A percentile compares a stretch with the other conserved stretches of the same genome.
Conservation (phyloP, 176 grass and related monocot species). For the Hsuehochloa calcarea region DNA sequence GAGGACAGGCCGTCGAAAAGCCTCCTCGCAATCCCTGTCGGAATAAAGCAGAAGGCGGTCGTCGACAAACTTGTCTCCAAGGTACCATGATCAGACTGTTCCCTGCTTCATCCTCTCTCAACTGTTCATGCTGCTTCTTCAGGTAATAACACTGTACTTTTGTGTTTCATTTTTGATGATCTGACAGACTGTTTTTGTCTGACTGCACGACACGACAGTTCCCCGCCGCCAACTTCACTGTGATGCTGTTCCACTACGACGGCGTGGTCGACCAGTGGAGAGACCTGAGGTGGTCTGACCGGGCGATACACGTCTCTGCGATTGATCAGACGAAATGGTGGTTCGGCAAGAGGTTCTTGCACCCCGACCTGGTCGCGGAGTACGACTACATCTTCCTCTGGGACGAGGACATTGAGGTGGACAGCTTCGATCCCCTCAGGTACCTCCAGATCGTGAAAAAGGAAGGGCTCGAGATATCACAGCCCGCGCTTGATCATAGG, state of each 20-base stretch:
- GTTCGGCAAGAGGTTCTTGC: constrained; percentile 87
- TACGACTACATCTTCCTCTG: constrained; percentile 86
- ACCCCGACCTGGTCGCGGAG: constrained; percentile 70
- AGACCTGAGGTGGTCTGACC: constrained; percentile 53
- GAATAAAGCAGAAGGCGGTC: constrained; percentile 73
- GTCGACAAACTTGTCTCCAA: constrained; percentile 76
- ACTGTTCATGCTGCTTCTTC: not conserved
- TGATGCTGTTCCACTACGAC: constrained; percentile 93
- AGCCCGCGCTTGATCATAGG: constrained; percentile 74
- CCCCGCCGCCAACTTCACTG: constrained; percentile 43
- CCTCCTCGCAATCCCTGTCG: constrained; percentile 80
- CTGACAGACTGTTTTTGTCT: not conserved
- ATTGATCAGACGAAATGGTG: constrained; percentile 91
- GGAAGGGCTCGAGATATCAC: constrained; percentile 83
- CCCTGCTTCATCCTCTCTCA: not conserved
- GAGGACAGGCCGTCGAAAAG: constrained; percentile 39
- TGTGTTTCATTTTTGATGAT: not conserved
- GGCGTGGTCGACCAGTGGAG: constrained; percentile 65
- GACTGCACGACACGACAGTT: constrained; percentile 40
- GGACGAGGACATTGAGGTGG: constrained; percentile 84
- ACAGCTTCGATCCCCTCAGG: constrained; percentile 61
- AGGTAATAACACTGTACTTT: not conserved
- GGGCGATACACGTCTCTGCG: constrained; percentile 58
- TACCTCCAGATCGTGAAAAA: constrained; percentile 47
- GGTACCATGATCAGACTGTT: constrained; percentile 39